These are phyloP conservation scores for Calonectria ilicicola DNA, from an alignment of 2,329 filamentous ascomycete species.

Conservation along the genomic window DNA sequence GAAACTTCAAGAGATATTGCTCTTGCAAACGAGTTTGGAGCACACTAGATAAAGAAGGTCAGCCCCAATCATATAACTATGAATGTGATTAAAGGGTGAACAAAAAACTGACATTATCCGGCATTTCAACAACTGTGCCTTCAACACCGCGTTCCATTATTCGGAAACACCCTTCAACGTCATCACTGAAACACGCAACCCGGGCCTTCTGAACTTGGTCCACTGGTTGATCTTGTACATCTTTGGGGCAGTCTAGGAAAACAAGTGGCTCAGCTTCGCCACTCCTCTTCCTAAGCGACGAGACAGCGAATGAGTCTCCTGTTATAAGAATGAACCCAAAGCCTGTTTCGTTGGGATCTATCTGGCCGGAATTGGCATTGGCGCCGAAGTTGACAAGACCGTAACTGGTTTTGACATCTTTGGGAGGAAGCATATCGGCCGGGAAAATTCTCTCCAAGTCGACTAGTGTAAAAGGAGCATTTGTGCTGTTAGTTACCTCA, in stretches of 20 bases:
- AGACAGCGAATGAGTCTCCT: not conserved
- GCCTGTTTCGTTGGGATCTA: not conserved
- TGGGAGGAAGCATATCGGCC: not conserved
- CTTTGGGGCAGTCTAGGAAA: not conserved
- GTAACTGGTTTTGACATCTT: not conserved
- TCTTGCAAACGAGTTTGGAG: constrained; percentile 18
- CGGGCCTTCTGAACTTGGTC: constrained; percentile 10
- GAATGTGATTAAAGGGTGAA: not conserved
- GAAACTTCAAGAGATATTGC: constrained; percentile 6
- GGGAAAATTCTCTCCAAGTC: not conserved
- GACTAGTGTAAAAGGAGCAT: not conserved
- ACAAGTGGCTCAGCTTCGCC: not conserved
- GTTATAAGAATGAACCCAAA: constrained; percentile 4
- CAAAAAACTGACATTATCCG: constrained; percentile 1
- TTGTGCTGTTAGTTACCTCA: not conserved
- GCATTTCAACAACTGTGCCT: constrained; percentile 26
- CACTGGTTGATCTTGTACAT: not conserved
- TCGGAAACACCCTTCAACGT: constrained; percentile 8
- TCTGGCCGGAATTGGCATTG: not conserved
- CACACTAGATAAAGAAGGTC: not conserved
- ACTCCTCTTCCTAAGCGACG: not conserved
- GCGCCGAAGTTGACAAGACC: not conserved
- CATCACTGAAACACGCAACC: constrained; percentile 11
- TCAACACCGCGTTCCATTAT: constrained; percentile 15
- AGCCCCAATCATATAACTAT: not conserved